A percentile compares a stretch with the other conserved stretches of the same genome.
Evolutionary conservation across 2,329 filamentous ascomycete species (phyloP).

Genomic region (Fusarium incarnatum): DNA sequence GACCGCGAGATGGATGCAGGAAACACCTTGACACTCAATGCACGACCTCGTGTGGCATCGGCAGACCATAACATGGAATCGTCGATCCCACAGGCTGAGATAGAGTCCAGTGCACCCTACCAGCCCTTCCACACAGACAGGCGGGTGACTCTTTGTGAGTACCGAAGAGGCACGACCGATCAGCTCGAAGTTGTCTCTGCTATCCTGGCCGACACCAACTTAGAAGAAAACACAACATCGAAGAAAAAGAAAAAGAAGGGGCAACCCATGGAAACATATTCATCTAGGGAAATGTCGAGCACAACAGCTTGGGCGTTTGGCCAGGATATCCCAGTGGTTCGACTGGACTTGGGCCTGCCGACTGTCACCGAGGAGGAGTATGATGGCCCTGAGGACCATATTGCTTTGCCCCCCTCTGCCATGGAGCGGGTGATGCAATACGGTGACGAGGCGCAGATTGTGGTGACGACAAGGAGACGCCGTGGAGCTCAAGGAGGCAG

Average conservation of each 20-base stretch:
- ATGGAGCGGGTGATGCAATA: conserved; percentile 73
- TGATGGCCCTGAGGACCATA: conserved; percentile 64
- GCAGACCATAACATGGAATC: conserved; percentile 65
- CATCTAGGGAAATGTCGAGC: conserved; percentile 32
- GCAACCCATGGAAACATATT: conserved; percentile 39
- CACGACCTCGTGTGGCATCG: conserved; percentile 51
- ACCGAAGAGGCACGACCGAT: conserved; percentile 54
- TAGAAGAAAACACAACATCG: conserved; percentile 54
- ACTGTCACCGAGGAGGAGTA: conserved; percentile 64
- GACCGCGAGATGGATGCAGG: conserved; percentile 66
- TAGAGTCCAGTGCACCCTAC: conserved; percentile 94
- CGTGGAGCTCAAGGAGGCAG: conserved; percentile 62
- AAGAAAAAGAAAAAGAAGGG: conserved; percentile 55
- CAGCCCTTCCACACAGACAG: conserved; percentile 95
- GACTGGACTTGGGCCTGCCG: conserved; percentile 65
- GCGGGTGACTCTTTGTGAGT: conserved; percentile 82
- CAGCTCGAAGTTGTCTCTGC: conserved; percentile 53
- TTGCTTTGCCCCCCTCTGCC: conserved; percentile 70
- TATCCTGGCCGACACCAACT: conserved; percentile 55
- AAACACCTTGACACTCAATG: conserved; percentile 65
- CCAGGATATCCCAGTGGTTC: conserved; percentile 61
- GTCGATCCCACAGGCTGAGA: conserved; percentile 82
- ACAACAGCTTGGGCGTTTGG: conserved; percentile 69
- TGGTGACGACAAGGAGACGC: conserved; percentile 82
- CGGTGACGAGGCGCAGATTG: conserved; percentile 78